phyloP scores from a whole-genome alignment of 345 rosid genomes.

The Syzygium oleosum region DNA sequence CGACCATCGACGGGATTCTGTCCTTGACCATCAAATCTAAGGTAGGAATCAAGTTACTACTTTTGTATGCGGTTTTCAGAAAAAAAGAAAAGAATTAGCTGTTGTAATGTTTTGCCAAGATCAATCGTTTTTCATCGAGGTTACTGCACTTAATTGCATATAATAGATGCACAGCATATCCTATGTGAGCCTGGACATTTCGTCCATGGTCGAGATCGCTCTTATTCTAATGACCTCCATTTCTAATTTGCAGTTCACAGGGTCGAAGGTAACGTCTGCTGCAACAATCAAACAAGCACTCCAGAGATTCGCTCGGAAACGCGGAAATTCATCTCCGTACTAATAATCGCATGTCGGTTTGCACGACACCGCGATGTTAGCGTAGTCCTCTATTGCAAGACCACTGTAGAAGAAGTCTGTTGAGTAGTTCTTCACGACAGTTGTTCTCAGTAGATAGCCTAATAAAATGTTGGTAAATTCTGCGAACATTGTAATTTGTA shows the following conservation, averaged over 20 bases:
- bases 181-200: neutral
- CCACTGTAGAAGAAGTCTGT: neutral
- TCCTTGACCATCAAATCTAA: constrained; percentile 53
- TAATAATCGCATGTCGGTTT: neutral
- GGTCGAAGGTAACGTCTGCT: constrained; percentile 27
- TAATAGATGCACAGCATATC: neutral
- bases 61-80: neutral
- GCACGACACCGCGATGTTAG: neutral
- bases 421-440: neutral
- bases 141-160: neutral
- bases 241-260: constrained; percentile 46
- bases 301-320: constrained; percentile 32
- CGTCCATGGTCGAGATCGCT: neutral
- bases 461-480: neutral
- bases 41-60: constrained; percentile 28
- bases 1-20: constrained; percentile 51
- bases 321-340: neutral
- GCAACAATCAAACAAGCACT: constrained; percentile 52
- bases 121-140: neutral
- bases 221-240: neutral
- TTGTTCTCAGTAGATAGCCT: neutral
- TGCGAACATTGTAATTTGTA: neutral
- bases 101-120: neutral
- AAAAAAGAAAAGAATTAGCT: neutral
- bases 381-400: neutral